Evolutionary conservation across 768 basidiomycete genomes (phyloP).

Genomic region (Kwoniella dejecticola): DNA sequence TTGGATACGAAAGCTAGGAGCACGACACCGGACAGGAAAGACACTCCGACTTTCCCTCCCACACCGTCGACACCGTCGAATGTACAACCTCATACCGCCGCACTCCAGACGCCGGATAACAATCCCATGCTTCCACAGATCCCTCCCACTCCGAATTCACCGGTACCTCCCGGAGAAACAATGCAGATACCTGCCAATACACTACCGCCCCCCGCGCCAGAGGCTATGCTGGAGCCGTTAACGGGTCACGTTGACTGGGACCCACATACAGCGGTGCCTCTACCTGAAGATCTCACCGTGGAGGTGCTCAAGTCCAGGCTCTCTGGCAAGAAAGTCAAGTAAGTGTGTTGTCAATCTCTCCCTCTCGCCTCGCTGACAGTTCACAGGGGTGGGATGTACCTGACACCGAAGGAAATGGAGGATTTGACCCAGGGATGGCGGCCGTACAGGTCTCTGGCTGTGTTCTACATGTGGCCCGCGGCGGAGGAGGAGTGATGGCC

Average conservation of each 20-base stretch:
- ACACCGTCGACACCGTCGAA: slow-evolving; percentile 31
- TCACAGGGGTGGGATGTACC: slow-evolving; percentile 57
- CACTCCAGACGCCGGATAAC: slow-evolving; percentile 23
- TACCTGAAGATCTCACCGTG: slow-evolving; percentile 40
- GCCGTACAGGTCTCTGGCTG: slow-evolving; percentile 79
- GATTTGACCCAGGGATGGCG: slow-evolving; percentile 73
- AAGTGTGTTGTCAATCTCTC: slow-evolving; percentile 30
- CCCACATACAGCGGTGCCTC: slow-evolving; percentile 29
- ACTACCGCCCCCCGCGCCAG: slow-evolving; percentile 26
- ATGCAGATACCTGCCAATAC: slow-evolving; percentile 23
- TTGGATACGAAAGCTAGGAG: slow-evolving; percentile 26
- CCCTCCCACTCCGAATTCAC: slow-evolving; percentile 29
- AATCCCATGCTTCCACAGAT: background rate
- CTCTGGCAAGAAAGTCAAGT: slow-evolving; percentile 53
- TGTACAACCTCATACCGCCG: slow-evolving; percentile 8
- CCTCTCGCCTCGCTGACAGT: too few species aligned
- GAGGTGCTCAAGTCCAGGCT: slow-evolving; percentile 47
- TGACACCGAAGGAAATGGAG: slow-evolving; percentile 82
- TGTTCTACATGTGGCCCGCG: slow-evolving; percentile 87
- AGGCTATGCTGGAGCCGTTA: slow-evolving; percentile 23
- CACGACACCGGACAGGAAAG: background rate
- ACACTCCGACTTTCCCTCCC: slow-evolving; percentile 9
- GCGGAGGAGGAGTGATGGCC: slow-evolving; percentile 57
- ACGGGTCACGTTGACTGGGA: slow-evolving; percentile 21
- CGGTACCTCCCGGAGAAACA: slow-evolving; percentile 20